Evolutionary conservation across 2,329 filamentous ascomycete species (phyloP).

Genomic region (Colletotrichum australisinense): DNA sequence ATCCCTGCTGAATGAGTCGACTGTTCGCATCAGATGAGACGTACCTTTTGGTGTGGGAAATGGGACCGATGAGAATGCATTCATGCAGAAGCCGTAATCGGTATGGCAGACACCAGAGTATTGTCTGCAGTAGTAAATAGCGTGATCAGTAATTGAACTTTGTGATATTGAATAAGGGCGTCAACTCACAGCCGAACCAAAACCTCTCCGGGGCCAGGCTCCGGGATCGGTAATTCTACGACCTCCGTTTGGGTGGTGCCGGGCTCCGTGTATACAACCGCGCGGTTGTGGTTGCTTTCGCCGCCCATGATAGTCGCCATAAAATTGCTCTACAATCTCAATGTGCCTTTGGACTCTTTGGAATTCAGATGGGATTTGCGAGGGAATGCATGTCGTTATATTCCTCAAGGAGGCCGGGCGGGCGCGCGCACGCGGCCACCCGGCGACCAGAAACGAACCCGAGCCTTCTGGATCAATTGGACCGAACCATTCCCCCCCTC

Average conservation of each 20-base stretch:
- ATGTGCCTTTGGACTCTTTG: too few relatives aligned
- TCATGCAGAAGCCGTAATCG: constrained; percentile 41
- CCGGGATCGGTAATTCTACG: constrained; percentile 40
- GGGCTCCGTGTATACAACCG: constrained; percentile 41
- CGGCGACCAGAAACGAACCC: neutral
- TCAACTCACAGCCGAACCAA: constrained; percentile 39
- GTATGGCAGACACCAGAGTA: constrained; percentile 44
- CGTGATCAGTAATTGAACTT: neutral
- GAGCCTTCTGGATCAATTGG: neutral
- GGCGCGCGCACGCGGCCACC: neutral
- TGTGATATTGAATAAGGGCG: neutral
- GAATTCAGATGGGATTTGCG: neutral
- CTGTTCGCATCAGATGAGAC: neutral
- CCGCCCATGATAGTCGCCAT: constrained; percentile 29
- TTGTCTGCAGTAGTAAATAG: constrained; percentile 25
- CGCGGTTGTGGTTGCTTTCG: constrained; percentile 36
- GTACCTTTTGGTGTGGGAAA: constrained; percentile 30
- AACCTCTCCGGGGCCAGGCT: constrained; percentile 40
- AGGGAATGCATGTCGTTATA: constrained; percentile 29
- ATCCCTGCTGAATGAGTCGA: neutral
- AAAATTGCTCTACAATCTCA: neutral
- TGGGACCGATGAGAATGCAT: constrained; percentile 36
- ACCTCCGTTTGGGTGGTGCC: constrained; percentile 41
- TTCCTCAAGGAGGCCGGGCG: neutral
- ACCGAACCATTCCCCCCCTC: neutral